phyloP scores from a whole-genome alignment of 2,329 filamentous ascomycete species.

The Cercospora canescens region DNA sequence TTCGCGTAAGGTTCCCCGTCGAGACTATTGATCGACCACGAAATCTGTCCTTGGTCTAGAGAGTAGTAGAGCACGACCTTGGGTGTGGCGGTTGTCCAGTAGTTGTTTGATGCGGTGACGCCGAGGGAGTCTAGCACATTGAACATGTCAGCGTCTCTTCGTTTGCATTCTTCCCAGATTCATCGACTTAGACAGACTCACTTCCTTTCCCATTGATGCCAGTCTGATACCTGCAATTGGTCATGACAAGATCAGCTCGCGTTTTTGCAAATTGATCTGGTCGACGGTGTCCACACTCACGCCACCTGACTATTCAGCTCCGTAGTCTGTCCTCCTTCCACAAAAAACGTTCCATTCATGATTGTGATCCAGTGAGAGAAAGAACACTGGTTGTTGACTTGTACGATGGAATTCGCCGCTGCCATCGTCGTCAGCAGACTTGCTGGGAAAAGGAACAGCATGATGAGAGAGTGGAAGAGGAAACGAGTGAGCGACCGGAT shows the following conservation, averaged over 20 bases:
- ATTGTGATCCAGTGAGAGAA: slow-evolving; percentile 30
- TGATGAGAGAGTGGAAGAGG: background rate
- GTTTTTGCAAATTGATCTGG: background rate
- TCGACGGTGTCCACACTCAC: background rate
- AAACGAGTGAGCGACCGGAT: background rate
- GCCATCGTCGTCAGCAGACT: background rate
- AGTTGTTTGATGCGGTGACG: slow-evolving; percentile 26
- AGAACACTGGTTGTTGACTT: slow-evolving; percentile 33
- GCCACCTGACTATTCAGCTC: slow-evolving; percentile 21
- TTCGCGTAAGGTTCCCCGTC: slow-evolving; percentile 11
- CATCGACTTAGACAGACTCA: too few relatives aligned
- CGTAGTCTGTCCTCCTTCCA: slow-evolving; percentile 12
- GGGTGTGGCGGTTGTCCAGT: slow-evolving; percentile 12
- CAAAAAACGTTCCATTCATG: slow-evolving; percentile 24
- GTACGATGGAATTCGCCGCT: slow-evolving; percentile 13
- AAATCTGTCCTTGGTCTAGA: slow-evolving; percentile 1
- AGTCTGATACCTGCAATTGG: background rate
- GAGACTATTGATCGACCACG: slow-evolving; percentile 12
- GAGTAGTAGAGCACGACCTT: slow-evolving; percentile 15
- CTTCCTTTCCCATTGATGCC: slow-evolving; percentile 30
- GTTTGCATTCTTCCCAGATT: background rate
- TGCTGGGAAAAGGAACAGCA: background rate
- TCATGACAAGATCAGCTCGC: background rate
- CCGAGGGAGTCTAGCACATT: slow-evolving; percentile 28
- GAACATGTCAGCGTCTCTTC: background rate